phyloP scores from a whole-genome alignment of 78 protist species.

The Blattamonas nauphoetae region DNA sequence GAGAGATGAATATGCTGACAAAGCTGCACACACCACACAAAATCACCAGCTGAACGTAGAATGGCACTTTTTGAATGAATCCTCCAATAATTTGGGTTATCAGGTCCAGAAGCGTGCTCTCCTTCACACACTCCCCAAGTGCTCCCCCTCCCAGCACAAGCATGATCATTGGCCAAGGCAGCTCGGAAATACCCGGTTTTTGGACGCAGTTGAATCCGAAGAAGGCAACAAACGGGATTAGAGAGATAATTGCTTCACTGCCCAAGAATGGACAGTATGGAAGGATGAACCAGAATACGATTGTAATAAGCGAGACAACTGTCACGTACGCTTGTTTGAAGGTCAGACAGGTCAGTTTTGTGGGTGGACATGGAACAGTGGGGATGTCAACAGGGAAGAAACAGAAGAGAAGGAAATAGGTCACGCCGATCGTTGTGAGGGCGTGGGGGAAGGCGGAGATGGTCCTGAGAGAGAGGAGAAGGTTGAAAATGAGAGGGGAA shows the following conservation, averaged over 20 bases:
- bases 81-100: background rate
- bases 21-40: background rate
- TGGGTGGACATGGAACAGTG: background rate
- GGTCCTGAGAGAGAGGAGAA: background rate
- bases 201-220: constrained; percentile 1
- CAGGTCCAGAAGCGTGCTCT: background rate
- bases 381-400: background rate
- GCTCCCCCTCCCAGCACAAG: constrained; percentile 7
- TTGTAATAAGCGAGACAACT: background rate
- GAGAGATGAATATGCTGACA: background rate
- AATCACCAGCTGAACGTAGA: background rate
- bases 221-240: background rate
- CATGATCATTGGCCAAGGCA: background rate
- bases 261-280: background rate
- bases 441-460: background rate
- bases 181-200: background rate
- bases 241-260: background rate
- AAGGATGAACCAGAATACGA: constrained; percentile 5
- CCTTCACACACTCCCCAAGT: background rate
- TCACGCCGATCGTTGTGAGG: background rate
- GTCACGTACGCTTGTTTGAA: background rate
- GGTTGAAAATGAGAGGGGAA: too few species aligned
- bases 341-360: background rate
- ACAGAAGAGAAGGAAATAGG: background rate
- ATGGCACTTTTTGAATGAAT: background rate